Evolutionary conservation across 805 yeast genomes (phyloP).

Genomic region (Scheffersomyces ergatensis): DNA sequence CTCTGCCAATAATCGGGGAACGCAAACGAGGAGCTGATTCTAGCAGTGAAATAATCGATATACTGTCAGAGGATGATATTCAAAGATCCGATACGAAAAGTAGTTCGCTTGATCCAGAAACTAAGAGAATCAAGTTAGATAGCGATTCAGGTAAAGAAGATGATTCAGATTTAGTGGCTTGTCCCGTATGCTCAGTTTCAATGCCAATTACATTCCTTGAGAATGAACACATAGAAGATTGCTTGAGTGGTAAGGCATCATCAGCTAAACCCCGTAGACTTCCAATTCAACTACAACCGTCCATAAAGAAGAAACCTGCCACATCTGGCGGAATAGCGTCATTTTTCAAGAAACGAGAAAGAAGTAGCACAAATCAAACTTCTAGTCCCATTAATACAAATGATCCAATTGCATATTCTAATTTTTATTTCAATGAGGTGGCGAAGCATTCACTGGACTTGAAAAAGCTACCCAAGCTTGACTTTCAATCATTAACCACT

Average conservation of each 20-base stretch:
- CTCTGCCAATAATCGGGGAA: slow-evolving; percentile 3
- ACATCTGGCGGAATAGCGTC: slow-evolving; percentile 22
- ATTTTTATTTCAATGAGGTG: slow-evolving; percentile 30
- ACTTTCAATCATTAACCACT: slow-evolving; percentile 57
- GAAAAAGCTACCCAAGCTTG: slow-evolving; percentile 59
- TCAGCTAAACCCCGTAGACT: slow-evolving; percentile 2
- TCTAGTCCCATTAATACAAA: slow-evolving; percentile 1
- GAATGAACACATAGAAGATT: slow-evolving; percentile 58
- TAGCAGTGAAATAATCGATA: slow-evolving; percentile 10
- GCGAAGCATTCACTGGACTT: slow-evolving; percentile 24
- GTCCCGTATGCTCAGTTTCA: slow-evolving; percentile 64
- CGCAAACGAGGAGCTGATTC: background rate
- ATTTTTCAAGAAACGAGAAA: slow-evolving; percentile 21
- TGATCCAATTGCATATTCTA: slow-evolving; percentile 15
- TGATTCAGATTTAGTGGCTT: slow-evolving; percentile 37
- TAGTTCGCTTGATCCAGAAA: slow-evolving; percentile 1
- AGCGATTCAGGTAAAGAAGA: background rate
- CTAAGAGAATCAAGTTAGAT: slow-evolving; percentile 1
- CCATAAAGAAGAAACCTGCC: slow-evolving; percentile 7
- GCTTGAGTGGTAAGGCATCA: slow-evolving; percentile 40
- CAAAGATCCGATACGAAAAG: background rate
- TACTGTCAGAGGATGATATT: slow-evolving; percentile 11
- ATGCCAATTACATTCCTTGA: slow-evolving; percentile 59
- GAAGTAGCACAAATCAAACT: background rate
- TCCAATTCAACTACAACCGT: background rate